Evolutionary conservation across 495 filamentous ascomycete genomes (phyloP).

Genomic region (Lophiostoma macrostomum): DNA sequence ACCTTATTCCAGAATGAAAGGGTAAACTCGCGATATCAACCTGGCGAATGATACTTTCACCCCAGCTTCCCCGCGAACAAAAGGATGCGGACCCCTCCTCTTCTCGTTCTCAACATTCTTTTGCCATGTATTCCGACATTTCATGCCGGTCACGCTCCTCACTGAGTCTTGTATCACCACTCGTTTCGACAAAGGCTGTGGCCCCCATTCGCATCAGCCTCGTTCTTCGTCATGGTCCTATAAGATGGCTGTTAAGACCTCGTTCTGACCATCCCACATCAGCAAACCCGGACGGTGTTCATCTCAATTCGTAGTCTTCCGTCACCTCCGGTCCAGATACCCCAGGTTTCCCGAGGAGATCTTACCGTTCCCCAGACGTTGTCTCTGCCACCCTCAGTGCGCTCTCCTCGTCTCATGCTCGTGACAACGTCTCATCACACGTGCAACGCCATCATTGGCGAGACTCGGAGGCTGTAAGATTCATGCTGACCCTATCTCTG

Average conservation of each 20-base stretch:
- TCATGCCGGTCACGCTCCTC: background rate
- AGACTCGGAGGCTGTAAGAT: background rate
- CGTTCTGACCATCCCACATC: slow-evolving; percentile 1
- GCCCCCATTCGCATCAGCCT: slow-evolving; percentile 1
- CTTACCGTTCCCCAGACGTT: too few species aligned
- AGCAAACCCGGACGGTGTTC: slow-evolving; percentile 12
- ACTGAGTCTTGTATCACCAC: slow-evolving; percentile 2
- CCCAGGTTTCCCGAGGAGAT: slow-evolving; percentile 23
- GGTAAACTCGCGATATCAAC: slow-evolving; percentile 20
- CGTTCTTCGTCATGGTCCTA: background rate
- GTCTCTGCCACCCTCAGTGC: too few species aligned
- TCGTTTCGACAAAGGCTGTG: background rate
- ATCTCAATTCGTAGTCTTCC: slow-evolving; percentile 18
- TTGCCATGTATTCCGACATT: background rate
- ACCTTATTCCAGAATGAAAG: slow-evolving; percentile 1
- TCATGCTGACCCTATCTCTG: background rate
- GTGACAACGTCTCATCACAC: background rate
- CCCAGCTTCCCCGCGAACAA: background rate
- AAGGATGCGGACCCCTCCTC: background rate
- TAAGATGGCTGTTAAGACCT: slow-evolving; percentile 3
- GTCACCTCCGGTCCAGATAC: slow-evolving; percentile 19
- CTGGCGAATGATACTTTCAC: background rate
- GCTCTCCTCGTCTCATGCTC: too few species aligned
- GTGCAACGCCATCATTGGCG: background rate
- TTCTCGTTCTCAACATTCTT: background rate